Percentiles rank a stretch among this genome's conserved stretches.
Evolutionary conservation across 2,329 filamentous ascomycete species (phyloP).

Genomic region (Trichoderma sp.): DNA sequence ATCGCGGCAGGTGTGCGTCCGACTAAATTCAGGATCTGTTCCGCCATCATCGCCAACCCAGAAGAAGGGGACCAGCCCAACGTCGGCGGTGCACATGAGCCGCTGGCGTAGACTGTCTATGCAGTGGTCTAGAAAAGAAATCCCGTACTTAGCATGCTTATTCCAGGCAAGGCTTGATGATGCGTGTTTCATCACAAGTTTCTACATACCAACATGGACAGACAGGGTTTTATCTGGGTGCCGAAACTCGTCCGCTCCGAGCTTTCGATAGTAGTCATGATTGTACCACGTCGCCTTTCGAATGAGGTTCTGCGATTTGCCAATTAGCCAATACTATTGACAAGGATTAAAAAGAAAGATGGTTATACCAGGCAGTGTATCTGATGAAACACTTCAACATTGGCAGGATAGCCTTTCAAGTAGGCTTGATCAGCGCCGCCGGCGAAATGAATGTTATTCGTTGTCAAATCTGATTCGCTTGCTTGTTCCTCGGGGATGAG

Average conservation of each 20-base stretch:
- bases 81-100: constrained; percentile 1
- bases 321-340: neutral
- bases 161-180: neutral
- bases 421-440: constrained; percentile 4
- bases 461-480: constrained; percentile 4
- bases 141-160: neutral
- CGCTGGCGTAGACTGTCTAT: constrained; percentile 7
- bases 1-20: constrained; percentile 5
- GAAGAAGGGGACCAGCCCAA: constrained; percentile 7
- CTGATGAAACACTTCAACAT: constrained; percentile 8
- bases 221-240: neutral
- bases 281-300: constrained; percentile 7
- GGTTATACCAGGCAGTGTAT: constrained; percentile 1
- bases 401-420: neutral
- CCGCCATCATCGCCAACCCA: constrained; percentile 6
- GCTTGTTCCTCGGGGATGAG: neutral
- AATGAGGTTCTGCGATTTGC: neutral
- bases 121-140: neutral
- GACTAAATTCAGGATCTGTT: constrained; percentile 6
- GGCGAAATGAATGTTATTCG: neutral
- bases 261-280: constrained; percentile 10
- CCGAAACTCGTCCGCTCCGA: neutral
- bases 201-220: neutral
- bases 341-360: neutral
- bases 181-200: neutral